A percentile compares a stretch with the other conserved stretches of the same genome.
phyloP scores from a whole-genome alignment of 495 filamentous ascomycete species.

The Umbilicaria muhlenbergii region DNA sequence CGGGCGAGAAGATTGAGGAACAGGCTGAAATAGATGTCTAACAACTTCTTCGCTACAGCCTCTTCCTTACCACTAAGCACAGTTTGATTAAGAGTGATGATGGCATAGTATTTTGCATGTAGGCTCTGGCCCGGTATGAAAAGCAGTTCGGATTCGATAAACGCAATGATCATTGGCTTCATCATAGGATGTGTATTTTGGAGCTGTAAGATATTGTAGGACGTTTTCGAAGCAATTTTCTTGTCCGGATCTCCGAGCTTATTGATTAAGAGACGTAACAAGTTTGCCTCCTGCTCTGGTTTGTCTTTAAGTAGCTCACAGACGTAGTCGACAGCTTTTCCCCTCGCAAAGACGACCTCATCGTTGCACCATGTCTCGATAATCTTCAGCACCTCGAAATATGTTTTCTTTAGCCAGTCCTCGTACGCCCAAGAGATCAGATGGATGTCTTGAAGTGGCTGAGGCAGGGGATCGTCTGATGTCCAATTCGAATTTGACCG shows the following conservation, averaged over 20 bases:
- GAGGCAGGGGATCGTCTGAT: slow-evolving; percentile 47
- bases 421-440: slow-evolving; percentile 85
- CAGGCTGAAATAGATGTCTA: slow-evolving; percentile 78
- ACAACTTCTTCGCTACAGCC: slow-evolving; percentile 59
- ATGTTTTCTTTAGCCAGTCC: slow-evolving; percentile 81
- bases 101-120: slow-evolving; percentile 86
- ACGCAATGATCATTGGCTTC: slow-evolving; percentile 72
- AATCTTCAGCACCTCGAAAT: slow-evolving; percentile 80
- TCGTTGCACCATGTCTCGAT: slow-evolving; percentile 85
- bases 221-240: slow-evolving; percentile 85
- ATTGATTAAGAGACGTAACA: slow-evolving; percentile 81
- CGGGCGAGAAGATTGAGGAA: slow-evolving; percentile 66
- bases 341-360: slow-evolving; percentile 81
- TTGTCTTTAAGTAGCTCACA: slow-evolving; percentile 86
- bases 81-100: slow-evolving; percentile 94
- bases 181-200: slow-evolving; percentile 78
- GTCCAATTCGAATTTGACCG: slow-evolving; percentile 43
- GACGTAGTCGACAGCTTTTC: slow-evolving; percentile 71
- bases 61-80: slow-evolving; percentile 73
- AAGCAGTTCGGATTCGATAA: slow-evolving; percentile 73
- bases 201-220: slow-evolving; percentile 82
- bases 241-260: slow-evolving; percentile 88
- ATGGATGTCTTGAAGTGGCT: slow-evolving; percentile 52
- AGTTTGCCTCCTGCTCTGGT: slow-evolving; percentile 91
- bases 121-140: slow-evolving; percentile 73